Evolutionary conservation across 768 basidiomycete species (phyloP).

Genomic region (Tricholoma furcatifolium): DNA sequence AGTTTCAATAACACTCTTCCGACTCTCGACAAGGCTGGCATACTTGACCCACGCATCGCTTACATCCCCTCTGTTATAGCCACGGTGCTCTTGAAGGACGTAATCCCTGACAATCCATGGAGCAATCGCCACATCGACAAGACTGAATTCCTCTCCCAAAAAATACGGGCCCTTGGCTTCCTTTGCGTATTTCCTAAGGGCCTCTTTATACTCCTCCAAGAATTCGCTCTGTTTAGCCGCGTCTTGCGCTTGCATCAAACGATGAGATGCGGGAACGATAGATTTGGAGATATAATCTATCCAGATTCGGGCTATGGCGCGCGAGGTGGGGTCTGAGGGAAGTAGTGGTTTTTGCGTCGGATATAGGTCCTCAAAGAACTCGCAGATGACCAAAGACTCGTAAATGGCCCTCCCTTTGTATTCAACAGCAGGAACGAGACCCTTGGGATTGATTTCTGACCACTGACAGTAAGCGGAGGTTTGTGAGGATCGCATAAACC

Average conservation of each 20-base stretch:
- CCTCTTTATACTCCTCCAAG: slow-evolving; percentile 27
- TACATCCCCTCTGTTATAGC: slow-evolving; percentile 41
- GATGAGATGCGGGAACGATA: slow-evolving; percentile 51
- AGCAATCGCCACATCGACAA: slow-evolving; percentile 54
- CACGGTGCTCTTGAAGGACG: slow-evolving; percentile 47
- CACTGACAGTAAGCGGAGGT: slow-evolving; percentile 6
- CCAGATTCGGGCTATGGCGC: slow-evolving; percentile 56
- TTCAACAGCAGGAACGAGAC: slow-evolving; percentile 58
- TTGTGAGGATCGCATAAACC: background rate
- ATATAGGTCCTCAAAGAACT: slow-evolving; percentile 67
- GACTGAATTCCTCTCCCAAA: slow-evolving; percentile 49
- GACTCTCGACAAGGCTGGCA: slow-evolving; percentile 35
- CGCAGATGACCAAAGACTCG: slow-evolving; percentile 62
- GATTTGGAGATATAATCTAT: slow-evolving; percentile 54
- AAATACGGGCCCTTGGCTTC: slow-evolving; percentile 52
- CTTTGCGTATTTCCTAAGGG: slow-evolving; percentile 29
- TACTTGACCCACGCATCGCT: slow-evolving; percentile 46
- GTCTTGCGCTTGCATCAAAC: slow-evolving; percentile 43
- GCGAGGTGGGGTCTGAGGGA: slow-evolving; percentile 48
- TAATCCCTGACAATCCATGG: slow-evolving; percentile 54
- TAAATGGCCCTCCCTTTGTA: slow-evolving; percentile 59
- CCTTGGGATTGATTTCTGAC: slow-evolving; percentile 61
- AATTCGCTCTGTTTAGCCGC: slow-evolving; percentile 24
- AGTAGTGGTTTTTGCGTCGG: slow-evolving; percentile 46
- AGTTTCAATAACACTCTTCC: slow-evolving; percentile 49